Base-by-base conservation (phyloP, 345 rosid genomes). In the Nasturtium officinale region DNA sequence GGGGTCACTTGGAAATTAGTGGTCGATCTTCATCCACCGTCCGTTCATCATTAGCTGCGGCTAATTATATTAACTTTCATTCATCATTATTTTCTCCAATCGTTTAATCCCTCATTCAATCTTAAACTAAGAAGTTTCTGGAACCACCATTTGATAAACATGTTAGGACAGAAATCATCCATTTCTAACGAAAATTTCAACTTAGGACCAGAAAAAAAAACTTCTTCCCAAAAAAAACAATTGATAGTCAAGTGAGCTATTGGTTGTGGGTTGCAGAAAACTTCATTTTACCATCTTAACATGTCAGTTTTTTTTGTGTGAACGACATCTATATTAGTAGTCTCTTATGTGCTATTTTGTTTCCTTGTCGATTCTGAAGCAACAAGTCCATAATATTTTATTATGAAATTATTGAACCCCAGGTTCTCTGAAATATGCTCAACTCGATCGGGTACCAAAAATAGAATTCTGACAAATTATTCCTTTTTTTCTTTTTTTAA, bases 1-100 rank as follows among this genome's bases (percentile, higher is more conserved):
- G 79, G 64, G 79, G 67, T 70, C 80, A 77, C 71, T 76, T 63
- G 71, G 38, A 46, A 69, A 61, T 46, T 33, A 71, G 72, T 77
- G 72, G 53, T 48, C 55, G 32, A 77, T 64, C 29, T 71, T 65
- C 72, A 65, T 25, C 47, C 71, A 76, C 79, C 79, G 71, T 63
- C 79, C 65, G 32, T 67, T 75, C 48, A 70, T 77, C 61, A 63
- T 56, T 77, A 77, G 4, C 17, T 54, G 25, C 64, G 25, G 64
- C 69, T 75, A 61, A 53, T 62, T 53, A 47, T 56, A 13, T 20
- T 40, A 32, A 32, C 33, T 69, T 69, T 68, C 26, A 1, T 52
- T 61, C 43, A 4, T 29, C 43, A 57, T 66, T 58, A 48, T 15
- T 42, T 20, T 38, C 29, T 47, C 53, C 18, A 38, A 67, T 18